Percentiles rank a stretch among this genome's conserved stretches.
Evolutionary conservation across 352 stramenopile genomes (phyloP).

Genomic region (Nothophytophthora sp.): DNA sequence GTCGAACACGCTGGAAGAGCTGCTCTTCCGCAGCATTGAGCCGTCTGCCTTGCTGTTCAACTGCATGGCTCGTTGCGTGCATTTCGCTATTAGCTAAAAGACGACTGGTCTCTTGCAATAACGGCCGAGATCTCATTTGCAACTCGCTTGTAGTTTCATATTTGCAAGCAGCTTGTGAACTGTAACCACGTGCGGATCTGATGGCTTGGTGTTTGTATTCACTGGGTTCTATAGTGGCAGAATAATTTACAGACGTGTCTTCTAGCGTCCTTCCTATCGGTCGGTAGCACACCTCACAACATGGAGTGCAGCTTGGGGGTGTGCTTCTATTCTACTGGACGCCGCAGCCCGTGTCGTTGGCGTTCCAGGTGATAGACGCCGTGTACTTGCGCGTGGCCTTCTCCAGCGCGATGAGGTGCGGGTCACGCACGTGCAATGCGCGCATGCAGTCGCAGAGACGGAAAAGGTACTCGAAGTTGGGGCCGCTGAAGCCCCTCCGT

Average conservation of each 20-base stretch:
- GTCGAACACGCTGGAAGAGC: constrained; percentile 26
- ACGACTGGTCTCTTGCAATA: no score
- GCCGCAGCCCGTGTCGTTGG: constrained; percentile 38
- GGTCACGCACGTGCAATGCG: constrained; percentile 67
- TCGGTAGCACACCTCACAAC: no score
- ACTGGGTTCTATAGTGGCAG: constrained; percentile 41
- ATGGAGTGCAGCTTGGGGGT: no score
- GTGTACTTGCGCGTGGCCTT: constrained; percentile 65
- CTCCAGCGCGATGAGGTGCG: constrained; percentile 75
- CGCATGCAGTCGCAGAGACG: constrained; percentile 84
- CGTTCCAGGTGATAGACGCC: constrained; percentile 42
- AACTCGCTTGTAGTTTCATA: no score
- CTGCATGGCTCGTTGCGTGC: no score
- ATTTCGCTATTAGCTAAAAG: no score
- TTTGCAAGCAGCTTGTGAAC: no score
- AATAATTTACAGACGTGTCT: constrained; percentile 43
- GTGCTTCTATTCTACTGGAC: constrained; percentile 56
- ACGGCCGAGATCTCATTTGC: no score
- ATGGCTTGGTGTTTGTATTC: no score
- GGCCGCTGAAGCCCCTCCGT: constrained; percentile 63
- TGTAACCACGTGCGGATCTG: no score
- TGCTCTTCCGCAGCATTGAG: constrained; percentile 39
- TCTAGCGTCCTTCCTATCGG: constrained; percentile 7
- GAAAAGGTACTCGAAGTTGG: constrained; percentile 87
- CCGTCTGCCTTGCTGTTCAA: constrained; percentile 3